phyloP scores from a whole-genome alignment of 2,329 filamentous ascomycete species.

The Sporothrix dimorphospora region DNA sequence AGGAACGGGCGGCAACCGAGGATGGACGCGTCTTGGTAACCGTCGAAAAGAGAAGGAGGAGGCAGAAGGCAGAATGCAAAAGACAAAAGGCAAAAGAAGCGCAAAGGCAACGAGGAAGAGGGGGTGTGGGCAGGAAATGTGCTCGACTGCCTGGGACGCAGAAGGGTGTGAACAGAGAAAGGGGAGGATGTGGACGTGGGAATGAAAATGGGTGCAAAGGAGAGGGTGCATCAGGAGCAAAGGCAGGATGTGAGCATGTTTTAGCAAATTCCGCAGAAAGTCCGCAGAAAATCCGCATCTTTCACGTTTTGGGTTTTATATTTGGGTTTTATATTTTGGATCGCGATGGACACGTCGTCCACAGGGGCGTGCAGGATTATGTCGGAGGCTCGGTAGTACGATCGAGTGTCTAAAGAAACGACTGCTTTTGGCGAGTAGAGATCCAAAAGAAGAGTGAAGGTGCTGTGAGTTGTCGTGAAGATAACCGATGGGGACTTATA shows the following conservation, averaged over 20 bases:
- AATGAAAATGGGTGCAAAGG: background rate
- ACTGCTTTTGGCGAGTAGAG: no score
- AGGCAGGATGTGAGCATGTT: slow-evolving; percentile 4
- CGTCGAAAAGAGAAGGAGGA: no score
- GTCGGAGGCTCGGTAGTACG: background rate
- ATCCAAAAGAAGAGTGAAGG: no score
- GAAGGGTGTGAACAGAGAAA: background rate
- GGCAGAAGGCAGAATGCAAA: no score
- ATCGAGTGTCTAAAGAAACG: no score
- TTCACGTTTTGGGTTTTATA: background rate
- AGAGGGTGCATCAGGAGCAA: no score
- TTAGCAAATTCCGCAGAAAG: background rate
- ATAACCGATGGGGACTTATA: background rate
- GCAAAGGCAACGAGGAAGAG: background rate
- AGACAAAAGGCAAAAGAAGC: background rate
- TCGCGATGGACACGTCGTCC: background rate
- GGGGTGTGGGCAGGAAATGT: background rate
- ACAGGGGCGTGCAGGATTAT: background rate
- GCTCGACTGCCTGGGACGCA: background rate
- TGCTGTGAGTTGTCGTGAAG: no score
- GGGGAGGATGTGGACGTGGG: background rate
- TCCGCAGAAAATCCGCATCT: no score
- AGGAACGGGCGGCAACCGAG: slow-evolving; percentile 10
- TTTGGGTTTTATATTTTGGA: background rate
- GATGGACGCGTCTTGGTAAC: background rate